phyloP scores from a whole-genome alignment of 2,329 filamentous ascomycete genomes.

The Corinectria fuckeliana region DNA sequence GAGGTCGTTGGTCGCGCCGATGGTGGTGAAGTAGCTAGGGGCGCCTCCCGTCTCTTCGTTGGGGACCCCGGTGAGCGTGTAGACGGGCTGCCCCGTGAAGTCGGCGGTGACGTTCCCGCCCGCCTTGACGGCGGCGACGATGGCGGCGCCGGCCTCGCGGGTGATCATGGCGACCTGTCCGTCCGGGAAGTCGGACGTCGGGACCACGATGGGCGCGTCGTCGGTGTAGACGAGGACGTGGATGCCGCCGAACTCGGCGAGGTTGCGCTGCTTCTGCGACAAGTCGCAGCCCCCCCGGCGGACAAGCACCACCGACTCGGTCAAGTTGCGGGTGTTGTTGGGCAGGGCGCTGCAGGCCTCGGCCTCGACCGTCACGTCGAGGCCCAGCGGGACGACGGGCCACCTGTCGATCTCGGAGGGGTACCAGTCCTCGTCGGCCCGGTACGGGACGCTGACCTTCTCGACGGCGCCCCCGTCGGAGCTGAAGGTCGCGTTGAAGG shows the following conservation, averaged over 20 bases:
- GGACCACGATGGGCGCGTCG: constrained; percentile 21
- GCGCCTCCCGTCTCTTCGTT: constrained; percentile 41
- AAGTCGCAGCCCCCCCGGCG: constrained; percentile 41
- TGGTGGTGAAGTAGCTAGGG: constrained; percentile 49
- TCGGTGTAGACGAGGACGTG: constrained; percentile 43
- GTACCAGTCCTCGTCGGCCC: constrained; percentile 44
- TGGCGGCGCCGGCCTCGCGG: constrained; percentile 28
- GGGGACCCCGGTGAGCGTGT: constrained; percentile 33
- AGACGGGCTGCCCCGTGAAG: constrained; percentile 33
- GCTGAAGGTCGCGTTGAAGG: constrained; percentile 41
- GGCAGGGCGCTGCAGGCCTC: neutral
- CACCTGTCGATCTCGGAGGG: constrained; percentile 45
- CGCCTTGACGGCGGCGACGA: constrained; percentile 36
- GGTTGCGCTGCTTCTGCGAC: constrained; percentile 37
- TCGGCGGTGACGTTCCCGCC: constrained; percentile 39
- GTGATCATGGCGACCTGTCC: constrained; percentile 27
- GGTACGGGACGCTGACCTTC: constrained; percentile 39
- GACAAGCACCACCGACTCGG: constrained; percentile 38
- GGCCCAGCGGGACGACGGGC: constrained; percentile 34
- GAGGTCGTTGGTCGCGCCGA: constrained; percentile 52
- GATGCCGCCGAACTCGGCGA: constrained; percentile 35
- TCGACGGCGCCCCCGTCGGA: constrained; percentile 31
- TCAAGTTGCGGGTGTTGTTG: neutral
- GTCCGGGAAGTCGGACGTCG: constrained; percentile 13
- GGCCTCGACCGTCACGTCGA: neutral